Conservation (phyloP, 768 basidiomycete genomes). For the Tylopilus vinaceipallidus region DNA sequence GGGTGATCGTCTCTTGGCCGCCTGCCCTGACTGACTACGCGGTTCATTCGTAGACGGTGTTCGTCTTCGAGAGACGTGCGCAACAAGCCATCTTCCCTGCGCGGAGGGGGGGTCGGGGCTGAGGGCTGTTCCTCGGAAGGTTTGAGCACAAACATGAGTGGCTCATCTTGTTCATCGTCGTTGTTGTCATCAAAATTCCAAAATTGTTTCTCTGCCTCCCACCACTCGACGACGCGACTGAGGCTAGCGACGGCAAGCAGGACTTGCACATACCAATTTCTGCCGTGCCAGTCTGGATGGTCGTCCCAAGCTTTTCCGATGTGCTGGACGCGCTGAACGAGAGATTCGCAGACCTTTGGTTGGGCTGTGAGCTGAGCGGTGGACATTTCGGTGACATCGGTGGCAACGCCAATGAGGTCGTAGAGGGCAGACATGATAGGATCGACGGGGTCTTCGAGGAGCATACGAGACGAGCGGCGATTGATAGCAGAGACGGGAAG, state of each 20-base stretch:
- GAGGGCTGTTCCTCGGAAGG: conserved; percentile 62
- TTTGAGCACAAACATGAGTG: conserved; percentile 91
- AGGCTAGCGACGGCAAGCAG: conserved; percentile 94
- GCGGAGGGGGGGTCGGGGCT: conserved; percentile 40
- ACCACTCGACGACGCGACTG: conserved; percentile 97
- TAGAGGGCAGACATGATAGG: conserved; percentile 89
- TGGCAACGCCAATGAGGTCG: conserved; percentile 89
- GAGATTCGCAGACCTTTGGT: conserved; percentile 79
- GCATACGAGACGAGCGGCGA: conserved; percentile 77
- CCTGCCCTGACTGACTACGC: conserved; percentile 49
- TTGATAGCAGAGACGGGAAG: conserved; percentile 46
- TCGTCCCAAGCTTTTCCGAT: conserved; percentile 97
- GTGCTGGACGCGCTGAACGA: conserved; percentile 87
- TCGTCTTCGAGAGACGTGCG: conserved; percentile 35
- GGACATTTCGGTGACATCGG: conserved; percentile 90
- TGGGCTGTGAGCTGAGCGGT: conserved; percentile 81
- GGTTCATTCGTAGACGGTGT: conserved; percentile 44
- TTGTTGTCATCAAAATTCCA: conserved; percentile 98
- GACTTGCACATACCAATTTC: conserved; percentile 98
- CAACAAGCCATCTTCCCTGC: conserved; percentile 35
- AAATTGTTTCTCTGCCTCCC: conserved; percentile 99
- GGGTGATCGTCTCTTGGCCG: conserved; percentile 58
- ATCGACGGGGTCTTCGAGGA: conserved; percentile 83
- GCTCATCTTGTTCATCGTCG: conserved; percentile 87
- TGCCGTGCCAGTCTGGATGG: conserved; percentile 95